These are phyloP conservation scores for Eimeria acervulina DNA, from an alignment of 169 alveolate genomes.

Conservation along the genomic window DNA sequence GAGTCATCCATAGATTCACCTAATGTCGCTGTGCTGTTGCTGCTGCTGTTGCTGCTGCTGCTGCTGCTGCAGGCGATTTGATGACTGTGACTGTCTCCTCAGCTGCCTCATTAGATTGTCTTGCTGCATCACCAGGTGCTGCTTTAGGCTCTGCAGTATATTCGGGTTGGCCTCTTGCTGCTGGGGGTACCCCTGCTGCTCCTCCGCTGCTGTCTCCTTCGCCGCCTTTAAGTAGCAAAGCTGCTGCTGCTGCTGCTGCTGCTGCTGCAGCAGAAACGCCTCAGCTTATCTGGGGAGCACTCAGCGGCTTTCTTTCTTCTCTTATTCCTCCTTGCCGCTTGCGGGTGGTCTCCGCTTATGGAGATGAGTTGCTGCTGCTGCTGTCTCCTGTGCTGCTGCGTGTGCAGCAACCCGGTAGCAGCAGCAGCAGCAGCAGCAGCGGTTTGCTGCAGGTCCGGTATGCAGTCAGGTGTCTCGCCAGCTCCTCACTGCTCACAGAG, in stretches of 20 bases:
- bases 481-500: conserved; percentile 48
- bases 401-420: background rate
- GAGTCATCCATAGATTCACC: background rate
- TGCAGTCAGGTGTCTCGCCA: conserved; percentile 47
- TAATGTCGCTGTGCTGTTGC: background rate
- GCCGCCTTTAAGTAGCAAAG: background rate
- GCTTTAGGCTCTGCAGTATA: conserved; percentile 10
- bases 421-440: conserved; percentile 75
- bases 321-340: conserved; percentile 79
- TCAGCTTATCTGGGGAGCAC: conserved; percentile 77
- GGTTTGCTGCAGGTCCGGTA: conserved; percentile 58
- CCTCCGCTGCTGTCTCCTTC: conserved; percentile 44
- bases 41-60: conserved; percentile 38
- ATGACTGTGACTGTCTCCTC: conserved; percentile 14
- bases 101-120: background rate
- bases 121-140: background rate
- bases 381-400: conserved; percentile 80
- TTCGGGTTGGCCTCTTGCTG: background rate
- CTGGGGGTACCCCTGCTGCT: background rate
- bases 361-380: conserved; percentile 70
- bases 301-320: conserved; percentile 75
- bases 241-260: conserved; percentile 19
- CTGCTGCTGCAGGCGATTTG: conserved; percentile 38
- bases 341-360: conserved; percentile 47
- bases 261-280: conserved; percentile 12